Conservation (phyloP, 345 rosid genomes). For the Acer yangbiense region DNA sequence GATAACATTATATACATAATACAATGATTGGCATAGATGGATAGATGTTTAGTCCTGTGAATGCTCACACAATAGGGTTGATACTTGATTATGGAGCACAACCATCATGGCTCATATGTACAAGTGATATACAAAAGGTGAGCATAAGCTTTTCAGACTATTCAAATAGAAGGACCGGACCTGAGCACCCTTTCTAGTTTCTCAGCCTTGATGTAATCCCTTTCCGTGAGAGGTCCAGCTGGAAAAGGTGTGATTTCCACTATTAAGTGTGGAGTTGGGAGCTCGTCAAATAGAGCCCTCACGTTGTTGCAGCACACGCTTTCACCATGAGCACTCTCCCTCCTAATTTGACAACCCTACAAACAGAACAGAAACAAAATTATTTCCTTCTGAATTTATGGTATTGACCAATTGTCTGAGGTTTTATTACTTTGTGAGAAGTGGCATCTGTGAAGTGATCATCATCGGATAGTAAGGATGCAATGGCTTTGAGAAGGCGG, state of each 20-base stretch:
- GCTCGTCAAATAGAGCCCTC: conserved; percentile 93
- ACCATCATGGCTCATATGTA: conserved; percentile 36
- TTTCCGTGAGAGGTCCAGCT: conserved; percentile 75
- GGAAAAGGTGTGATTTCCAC: conserved; percentile 91
- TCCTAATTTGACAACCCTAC: conserved; percentile 94
- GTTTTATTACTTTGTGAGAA: conserved; percentile 76
- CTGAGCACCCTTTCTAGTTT: conserved; percentile 84
- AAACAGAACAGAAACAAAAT: background rate
- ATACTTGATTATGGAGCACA: too few species aligned
- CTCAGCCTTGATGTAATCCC: conserved; percentile 89
- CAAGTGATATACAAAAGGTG: conserved; percentile 27
- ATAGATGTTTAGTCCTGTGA: too few species aligned
- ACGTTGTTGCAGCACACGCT: conserved; percentile 98
- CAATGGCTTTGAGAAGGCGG: conserved; percentile 81
- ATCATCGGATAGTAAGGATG: conserved; percentile 84
- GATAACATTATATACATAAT: too few species aligned
- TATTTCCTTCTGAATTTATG: background rate
- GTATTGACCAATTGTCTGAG: background rate
- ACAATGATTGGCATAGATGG: too few species aligned
- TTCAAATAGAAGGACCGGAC: conserved; percentile 70
- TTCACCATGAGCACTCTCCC: conserved; percentile 95
- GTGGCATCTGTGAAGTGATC: conserved; percentile 86
- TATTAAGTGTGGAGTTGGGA: conserved; percentile 84
- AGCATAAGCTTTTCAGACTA: conserved; percentile 1
- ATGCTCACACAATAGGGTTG: too few species aligned